These are phyloP conservation scores for Geotrichum histeridarum DNA, from an alignment of 1,139 yeast species.

Conservation along the genomic window DNA sequence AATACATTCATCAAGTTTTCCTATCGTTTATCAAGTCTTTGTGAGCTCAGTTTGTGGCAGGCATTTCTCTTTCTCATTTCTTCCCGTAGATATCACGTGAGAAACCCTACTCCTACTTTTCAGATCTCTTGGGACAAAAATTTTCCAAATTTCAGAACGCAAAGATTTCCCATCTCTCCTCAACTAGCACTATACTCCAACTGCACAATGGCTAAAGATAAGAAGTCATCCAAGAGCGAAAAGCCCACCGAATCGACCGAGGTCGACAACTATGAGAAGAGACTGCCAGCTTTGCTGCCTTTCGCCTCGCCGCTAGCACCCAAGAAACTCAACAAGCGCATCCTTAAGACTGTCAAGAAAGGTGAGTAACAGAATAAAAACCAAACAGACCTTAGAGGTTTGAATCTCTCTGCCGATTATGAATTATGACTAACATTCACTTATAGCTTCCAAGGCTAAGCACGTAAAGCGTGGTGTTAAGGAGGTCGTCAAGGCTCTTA, in stretches of 20 bases:
- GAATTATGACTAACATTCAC: slow-evolving; percentile 3
- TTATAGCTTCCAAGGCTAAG: slow-evolving; percentile 82
- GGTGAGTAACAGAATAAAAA: slow-evolving; percentile 22
- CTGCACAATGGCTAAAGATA: slow-evolving; percentile 32
- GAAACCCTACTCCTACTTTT: too few species aligned
- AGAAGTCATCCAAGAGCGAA: slow-evolving; percentile 27
- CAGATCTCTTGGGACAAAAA: neutral
- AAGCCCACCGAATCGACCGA: slow-evolving; percentile 25
- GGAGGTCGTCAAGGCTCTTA: slow-evolving; percentile 94
- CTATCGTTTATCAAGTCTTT: too few species aligned
- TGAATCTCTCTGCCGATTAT: neutral
- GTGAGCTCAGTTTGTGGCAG: too few species aligned
- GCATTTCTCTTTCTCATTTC: too few species aligned
- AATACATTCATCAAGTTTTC: too few species aligned
- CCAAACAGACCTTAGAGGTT: too few species aligned
- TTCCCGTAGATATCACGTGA: too few species aligned
- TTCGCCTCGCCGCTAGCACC: slow-evolving; percentile 95
- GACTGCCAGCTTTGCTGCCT: slow-evolving; percentile 84
- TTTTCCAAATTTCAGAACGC: neutral
- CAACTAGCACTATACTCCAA: neutral
- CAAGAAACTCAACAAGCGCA: slow-evolving; percentile 91
- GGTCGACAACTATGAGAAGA: slow-evolving; percentile 83
- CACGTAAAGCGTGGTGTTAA: slow-evolving; percentile 98
- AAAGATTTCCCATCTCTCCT: neutral
- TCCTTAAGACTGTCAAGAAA: slow-evolving; percentile 90